Percentiles rank a stretch among this genome's conserved stretches.
phyloP scores from a whole-genome alignment of 2,329 filamentous ascomycete species.

The Diaporthe aspalathi region DNA sequence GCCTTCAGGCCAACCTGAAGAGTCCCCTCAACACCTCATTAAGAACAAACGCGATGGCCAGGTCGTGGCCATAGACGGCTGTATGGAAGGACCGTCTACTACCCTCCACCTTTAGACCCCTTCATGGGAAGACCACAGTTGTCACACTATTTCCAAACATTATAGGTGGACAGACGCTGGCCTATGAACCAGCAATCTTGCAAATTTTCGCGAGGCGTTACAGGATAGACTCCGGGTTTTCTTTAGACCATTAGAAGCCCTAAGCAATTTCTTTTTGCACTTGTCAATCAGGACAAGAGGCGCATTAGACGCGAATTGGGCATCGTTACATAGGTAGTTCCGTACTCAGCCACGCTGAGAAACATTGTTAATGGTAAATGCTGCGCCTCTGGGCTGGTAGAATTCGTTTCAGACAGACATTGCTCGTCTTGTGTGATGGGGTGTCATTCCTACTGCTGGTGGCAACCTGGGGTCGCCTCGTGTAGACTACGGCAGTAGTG shows the following conservation, averaged over 20 bases:
- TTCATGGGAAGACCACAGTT: background rate
- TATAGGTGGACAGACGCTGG: background rate
- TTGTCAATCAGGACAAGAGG: conserved; percentile 5
- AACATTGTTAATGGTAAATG: conserved; percentile 29
- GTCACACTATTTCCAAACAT: background rate
- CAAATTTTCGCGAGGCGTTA: conserved; percentile 35
- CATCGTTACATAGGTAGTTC: conserved; percentile 29
- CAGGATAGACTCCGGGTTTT: conserved; percentile 34
- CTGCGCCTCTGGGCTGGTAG: conserved; percentile 18
- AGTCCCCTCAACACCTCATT: background rate
- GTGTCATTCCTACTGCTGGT: background rate
- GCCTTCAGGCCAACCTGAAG: background rate
- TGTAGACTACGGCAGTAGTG: background rate
- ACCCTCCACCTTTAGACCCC: background rate
- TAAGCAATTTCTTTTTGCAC: background rate
- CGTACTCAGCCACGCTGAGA: conserved; percentile 13
- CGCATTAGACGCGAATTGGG: background rate
- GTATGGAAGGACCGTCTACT: background rate
- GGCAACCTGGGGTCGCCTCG: too few relatives aligned
- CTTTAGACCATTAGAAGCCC: conserved; percentile 27
- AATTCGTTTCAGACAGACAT: background rate
- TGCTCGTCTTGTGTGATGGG: background rate
- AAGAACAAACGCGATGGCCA: background rate
- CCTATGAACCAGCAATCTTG: conserved; percentile 27
- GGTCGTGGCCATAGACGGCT: background rate